phyloP scores from a whole-genome alignment of 2,329 filamentous ascomycete genomes.

The Xylaria sp. region DNA sequence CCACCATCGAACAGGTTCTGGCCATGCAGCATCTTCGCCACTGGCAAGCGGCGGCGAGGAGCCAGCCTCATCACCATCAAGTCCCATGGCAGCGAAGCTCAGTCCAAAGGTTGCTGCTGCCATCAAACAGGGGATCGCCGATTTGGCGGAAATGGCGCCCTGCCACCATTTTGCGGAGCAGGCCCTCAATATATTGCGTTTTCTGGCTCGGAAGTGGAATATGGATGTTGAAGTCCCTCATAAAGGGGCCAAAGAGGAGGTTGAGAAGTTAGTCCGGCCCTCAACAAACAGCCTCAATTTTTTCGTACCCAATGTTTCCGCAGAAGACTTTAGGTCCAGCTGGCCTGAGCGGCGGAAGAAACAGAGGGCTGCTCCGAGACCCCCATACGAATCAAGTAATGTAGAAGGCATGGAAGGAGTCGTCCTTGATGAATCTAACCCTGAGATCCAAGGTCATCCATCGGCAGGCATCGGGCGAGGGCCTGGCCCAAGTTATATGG shows the following conservation, averaged over 20 bases:
- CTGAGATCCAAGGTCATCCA: conserved; percentile 1
- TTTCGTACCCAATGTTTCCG: conserved; percentile 62
- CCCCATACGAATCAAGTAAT: conserved; percentile 27
- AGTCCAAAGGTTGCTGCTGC: conserved; percentile 57
- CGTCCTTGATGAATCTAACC: conserved; percentile 27
- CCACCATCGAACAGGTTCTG: conserved; percentile 31
- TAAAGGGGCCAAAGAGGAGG: conserved; percentile 51
- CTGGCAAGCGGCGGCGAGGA: conserved; percentile 16
- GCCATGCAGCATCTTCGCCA: conserved; percentile 31
- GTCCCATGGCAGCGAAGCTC: conserved; percentile 46
- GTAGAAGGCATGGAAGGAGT: conserved; percentile 44
- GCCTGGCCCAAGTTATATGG: conserved; percentile 40
- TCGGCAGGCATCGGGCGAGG: conserved; percentile 9
- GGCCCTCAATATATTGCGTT: conserved; percentile 68
- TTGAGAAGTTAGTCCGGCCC: conserved; percentile 57
- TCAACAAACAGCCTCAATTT: conserved; percentile 67
- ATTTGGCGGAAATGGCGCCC: conserved; percentile 70
- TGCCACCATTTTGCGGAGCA: conserved; percentile 71
- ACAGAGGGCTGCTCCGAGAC: conserved; percentile 26
- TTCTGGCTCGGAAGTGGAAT: conserved; percentile 68
- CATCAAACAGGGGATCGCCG: conserved; percentile 65
- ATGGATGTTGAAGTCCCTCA: conserved; percentile 61
- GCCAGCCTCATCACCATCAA: conserved; percentile 34
- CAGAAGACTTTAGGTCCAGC: conserved; percentile 60
- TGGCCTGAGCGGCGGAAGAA: conserved; percentile 53